These are phyloP conservation scores for Fusarium paranaense DNA, from an alignment of 2,329 filamentous ascomycete genomes.

Conservation along the genomic window DNA sequence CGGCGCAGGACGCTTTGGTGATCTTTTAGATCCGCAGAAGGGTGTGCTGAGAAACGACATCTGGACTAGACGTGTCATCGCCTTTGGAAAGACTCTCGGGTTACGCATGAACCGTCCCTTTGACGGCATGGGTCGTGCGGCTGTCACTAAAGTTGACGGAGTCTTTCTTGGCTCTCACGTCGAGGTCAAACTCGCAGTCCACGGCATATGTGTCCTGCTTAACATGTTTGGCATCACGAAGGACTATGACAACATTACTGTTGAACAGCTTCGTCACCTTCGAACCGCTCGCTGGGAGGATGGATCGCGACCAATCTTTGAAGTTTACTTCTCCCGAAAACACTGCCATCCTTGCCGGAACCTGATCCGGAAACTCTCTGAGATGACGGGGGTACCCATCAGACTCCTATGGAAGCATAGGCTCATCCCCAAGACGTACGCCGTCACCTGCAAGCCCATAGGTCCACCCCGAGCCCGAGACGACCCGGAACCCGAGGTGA, in stretches of 20 bases:
- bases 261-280: conserved; percentile 39
- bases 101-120: conserved; percentile 46
- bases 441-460: not conserved
- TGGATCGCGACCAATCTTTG: conserved; percentile 44
- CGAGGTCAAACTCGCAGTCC: conserved; percentile 54
- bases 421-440: conserved; percentile 45
- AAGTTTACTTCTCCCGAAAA: conserved; percentile 51
- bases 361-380: conserved; percentile 42
- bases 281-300: conserved; percentile 39
- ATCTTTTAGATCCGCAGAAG: conserved; percentile 42
- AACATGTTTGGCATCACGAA: conserved; percentile 39
- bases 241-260: conserved; percentile 35
- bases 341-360: conserved; percentile 46
- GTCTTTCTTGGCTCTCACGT: conserved; percentile 51
- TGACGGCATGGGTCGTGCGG: conserved; percentile 34
- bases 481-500: not conserved
- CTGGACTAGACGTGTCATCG: conserved; percentile 48
- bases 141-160: conserved; percentile 27
- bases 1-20: conserved; percentile 43
- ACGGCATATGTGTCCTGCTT: conserved; percentile 47
- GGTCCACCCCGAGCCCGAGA: not conserved
- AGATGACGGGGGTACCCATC: conserved; percentile 44
- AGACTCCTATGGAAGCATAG: conserved; percentile 45
- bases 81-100: conserved; percentile 45
- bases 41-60: conserved; percentile 45